These are phyloP conservation scores for Prorocentrum cordatum DNA, from an alignment of 169 alveolate species.

Conservation along the genomic window DNA sequence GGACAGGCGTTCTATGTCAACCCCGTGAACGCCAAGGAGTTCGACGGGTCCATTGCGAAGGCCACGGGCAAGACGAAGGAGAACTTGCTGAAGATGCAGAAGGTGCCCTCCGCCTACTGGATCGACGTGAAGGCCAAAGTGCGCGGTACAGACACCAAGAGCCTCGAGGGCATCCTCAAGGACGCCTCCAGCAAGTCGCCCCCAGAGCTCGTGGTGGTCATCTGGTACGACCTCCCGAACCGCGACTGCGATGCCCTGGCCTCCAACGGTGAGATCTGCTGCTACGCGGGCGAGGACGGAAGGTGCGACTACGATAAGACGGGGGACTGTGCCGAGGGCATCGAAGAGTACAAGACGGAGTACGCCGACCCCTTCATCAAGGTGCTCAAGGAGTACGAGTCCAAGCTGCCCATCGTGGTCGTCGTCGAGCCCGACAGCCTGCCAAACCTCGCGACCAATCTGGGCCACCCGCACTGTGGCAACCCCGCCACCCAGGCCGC, in stretches of 20 bases:
- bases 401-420: constrained; percentile 14
- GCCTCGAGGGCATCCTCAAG: constrained; percentile 37
- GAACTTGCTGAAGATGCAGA: neutral
- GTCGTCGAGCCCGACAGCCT: constrained; percentile 33
- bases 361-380: constrained; percentile 9
- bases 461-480: constrained; percentile 18
- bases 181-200: constrained; percentile 38
- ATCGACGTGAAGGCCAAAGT: constrained; percentile 2
- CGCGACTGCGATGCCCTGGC: constrained; percentile 42
- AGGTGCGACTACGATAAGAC: constrained; percentile 4
- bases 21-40: neutral
- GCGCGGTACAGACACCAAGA: neutral
- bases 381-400: neutral
- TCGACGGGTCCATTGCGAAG: neutral
- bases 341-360: constrained; percentile 34
- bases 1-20: neutral
- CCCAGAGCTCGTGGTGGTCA: constrained; percentile 51
- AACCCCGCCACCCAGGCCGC: constrained; percentile 21
- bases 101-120: constrained; percentile 14
- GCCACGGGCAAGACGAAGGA: neutral
- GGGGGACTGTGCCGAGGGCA: neutral
- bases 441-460: constrained; percentile 37
- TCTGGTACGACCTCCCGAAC: constrained; percentile 42
- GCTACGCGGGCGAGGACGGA: constrained; percentile 8
- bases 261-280: constrained; percentile 38